Conservation (phyloP, 2,329 filamentous ascomycete species). For the Cercospora citrullina region DNA sequence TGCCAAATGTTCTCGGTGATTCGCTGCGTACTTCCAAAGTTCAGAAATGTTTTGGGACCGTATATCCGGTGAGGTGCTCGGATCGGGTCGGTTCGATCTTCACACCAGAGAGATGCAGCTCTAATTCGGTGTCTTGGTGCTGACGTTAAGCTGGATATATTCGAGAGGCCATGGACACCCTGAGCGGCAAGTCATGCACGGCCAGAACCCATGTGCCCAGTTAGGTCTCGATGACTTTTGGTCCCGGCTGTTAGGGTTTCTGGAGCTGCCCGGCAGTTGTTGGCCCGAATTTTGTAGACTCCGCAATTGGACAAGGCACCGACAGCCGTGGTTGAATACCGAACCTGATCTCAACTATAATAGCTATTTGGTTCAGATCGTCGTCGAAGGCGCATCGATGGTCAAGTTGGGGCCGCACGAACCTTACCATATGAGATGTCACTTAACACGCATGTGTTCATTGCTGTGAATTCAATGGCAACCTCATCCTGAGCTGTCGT, state of each 20-base stretch:
- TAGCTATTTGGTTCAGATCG: not conserved
- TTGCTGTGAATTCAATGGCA: not conserved
- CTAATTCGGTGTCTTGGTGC: not conserved
- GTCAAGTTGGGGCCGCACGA: not conserved
- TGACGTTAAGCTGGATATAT: not conserved
- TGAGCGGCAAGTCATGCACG: not conserved
- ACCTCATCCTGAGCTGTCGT: not conserved
- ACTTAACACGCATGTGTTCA: not conserved
- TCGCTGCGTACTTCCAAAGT: not conserved
- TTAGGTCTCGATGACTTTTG: not conserved
- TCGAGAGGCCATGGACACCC: not conserved
- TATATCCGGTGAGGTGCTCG: not conserved
- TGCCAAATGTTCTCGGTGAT: not conserved
- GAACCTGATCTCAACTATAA: not conserved
- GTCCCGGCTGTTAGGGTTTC: not conserved
- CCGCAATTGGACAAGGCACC: not conserved
- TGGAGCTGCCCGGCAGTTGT: not conserved
- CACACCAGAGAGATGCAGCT: not conserved
- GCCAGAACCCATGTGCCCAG: not conserved
- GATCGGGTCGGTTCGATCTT: not conserved
- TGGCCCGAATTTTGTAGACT: not conserved
- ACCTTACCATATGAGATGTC: not conserved
- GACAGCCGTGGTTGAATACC: not conserved
- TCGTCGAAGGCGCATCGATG: not conserved
- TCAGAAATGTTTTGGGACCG: not conserved